phyloP scores from a whole-genome alignment of 345 rosid species.

The Trapa incisa region DNA sequence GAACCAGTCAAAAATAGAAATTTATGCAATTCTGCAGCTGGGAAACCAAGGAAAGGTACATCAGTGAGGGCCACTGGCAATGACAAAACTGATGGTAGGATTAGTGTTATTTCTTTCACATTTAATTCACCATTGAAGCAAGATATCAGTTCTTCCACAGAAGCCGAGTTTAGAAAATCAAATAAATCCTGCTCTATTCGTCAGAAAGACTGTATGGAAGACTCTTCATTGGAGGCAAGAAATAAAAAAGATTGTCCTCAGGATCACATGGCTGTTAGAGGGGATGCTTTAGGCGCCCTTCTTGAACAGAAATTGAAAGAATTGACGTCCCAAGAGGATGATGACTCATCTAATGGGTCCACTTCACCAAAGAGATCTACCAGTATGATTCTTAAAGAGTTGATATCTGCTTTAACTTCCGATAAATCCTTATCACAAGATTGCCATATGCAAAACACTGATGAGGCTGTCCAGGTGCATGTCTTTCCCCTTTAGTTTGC shows the following conservation, averaged over 20 bases:
- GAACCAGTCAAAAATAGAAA: constrained; percentile 20
- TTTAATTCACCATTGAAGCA: constrained; percentile 33
- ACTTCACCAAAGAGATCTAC: constrained; percentile 37
- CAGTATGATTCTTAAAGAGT: constrained; percentile 66
- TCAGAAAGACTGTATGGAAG: constrained; percentile 8
- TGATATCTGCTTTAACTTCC: constrained; percentile 55
- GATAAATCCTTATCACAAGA: constrained; percentile 29
- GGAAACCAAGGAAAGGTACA: constrained; percentile 21
- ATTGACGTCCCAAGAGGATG: constrained; percentile 52
- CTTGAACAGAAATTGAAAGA: constrained; percentile 68
- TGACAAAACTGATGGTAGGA: constrained; percentile 16
- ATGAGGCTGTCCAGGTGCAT: constrained; percentile 16
- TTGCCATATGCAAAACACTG: constrained; percentile 12
- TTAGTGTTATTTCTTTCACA: constrained; percentile 28
- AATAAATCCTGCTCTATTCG: constrained; percentile 7
- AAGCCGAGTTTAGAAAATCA: constrained; percentile 18
- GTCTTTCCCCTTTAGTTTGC: background rate
- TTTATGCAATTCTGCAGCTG: constrained; percentile 17
- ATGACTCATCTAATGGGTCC: constrained; percentile 24
- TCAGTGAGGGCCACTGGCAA: constrained; percentile 19
- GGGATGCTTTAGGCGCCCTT: constrained; percentile 47
- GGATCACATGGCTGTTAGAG: constrained; percentile 25
- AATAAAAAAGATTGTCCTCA: constrained; percentile 15
- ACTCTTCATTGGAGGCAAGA: constrained; percentile 12
- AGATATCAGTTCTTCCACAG: constrained; percentile 9